These are phyloP conservation scores for Rutstroemia sp. DNA, from an alignment of 2,329 filamentous ascomycete genomes.

Conservation along the genomic window DNA sequence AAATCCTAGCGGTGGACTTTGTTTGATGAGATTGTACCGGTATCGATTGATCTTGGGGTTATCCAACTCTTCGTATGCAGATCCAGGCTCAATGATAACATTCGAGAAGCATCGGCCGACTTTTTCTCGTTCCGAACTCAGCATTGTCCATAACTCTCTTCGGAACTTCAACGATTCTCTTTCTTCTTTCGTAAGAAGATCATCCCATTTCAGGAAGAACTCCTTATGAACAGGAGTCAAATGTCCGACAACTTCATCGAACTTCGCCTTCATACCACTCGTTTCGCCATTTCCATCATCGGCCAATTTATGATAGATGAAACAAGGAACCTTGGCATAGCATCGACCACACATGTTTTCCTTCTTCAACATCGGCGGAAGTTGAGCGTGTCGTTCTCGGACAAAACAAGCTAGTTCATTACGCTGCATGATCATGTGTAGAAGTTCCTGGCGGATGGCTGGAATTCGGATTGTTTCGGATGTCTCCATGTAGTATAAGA, in stretches of 20 bases:
- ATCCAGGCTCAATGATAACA: slow-evolving; percentile 74
- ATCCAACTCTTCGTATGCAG: slow-evolving; percentile 59
- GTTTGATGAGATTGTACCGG: slow-evolving; percentile 77
- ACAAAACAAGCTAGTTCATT: slow-evolving; percentile 85
- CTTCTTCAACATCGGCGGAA: slow-evolving; percentile 81
- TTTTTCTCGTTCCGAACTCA: slow-evolving; percentile 80
- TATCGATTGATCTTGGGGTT: slow-evolving; percentile 86
- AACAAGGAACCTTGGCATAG: slow-evolving; percentile 86
- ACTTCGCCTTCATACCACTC: slow-evolving; percentile 74
- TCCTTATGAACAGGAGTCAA: slow-evolving; percentile 66
- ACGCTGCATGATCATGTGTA: slow-evolving; percentile 94
- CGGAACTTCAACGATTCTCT: slow-evolving; percentile 80
- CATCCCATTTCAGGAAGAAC: slow-evolving; percentile 95
- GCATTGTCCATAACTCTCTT: slow-evolving; percentile 92
- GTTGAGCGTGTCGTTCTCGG: slow-evolving; percentile 66
- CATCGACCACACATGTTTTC: slow-evolving; percentile 77
- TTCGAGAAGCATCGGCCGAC: slow-evolving; percentile 85
- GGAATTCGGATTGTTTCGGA: slow-evolving; percentile 81
- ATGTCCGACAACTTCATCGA: slow-evolving; percentile 72
- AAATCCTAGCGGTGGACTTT: slow-evolving; percentile 51
- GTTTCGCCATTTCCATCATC: slow-evolving; percentile 77
- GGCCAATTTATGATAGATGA: slow-evolving; percentile 85
- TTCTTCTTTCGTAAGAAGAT: slow-evolving; percentile 88
- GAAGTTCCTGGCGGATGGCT: slow-evolving; percentile 76
- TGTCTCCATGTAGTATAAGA: slow-evolving; percentile 92